Evolutionary conservation across 2,329 filamentous ascomycete species (phyloP).

Genomic region (Monosporascus sp.): DNA sequence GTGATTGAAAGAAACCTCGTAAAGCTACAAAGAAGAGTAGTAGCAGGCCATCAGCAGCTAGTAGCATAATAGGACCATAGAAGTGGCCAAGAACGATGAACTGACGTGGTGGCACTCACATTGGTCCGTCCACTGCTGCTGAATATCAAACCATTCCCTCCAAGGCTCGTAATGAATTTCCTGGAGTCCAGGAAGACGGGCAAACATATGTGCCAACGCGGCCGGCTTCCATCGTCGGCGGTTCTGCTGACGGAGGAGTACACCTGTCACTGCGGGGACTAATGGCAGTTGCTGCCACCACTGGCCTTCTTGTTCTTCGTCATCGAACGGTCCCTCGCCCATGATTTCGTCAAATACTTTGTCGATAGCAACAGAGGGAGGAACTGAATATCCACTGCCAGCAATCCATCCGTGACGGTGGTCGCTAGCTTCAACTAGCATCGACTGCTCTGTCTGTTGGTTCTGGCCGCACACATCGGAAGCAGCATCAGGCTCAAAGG

Average conservation of each 20-base stretch:
- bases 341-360: conserved; percentile 19
- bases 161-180: conserved; percentile 28
- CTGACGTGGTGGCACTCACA: not conserved
- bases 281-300: conserved; percentile 22
- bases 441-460: conserved; percentile 1
- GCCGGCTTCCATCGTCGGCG: conserved; percentile 24
- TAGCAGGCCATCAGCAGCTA: not conserved
- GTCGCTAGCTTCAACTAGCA: conserved; percentile 6
- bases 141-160: conserved; percentile 20
- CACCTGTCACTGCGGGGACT: conserved; percentile 22
- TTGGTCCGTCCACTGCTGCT: conserved; percentile 2
- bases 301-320: conserved; percentile 13
- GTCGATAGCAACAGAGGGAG: conserved; percentile 6
- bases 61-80: not conserved
- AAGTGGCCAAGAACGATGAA: not conserved
- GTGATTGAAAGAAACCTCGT: not conserved
- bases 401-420: conserved; percentile 18
- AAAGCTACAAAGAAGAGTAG: not conserved
- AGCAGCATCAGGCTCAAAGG: conserved; percentile 20
- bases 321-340: conserved; percentile 17
- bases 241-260: conserved; percentile 28
- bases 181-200: conserved; percentile 23
- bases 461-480: conserved; percentile 4
- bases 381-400: conserved; percentile 10
- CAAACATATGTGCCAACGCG: conserved; percentile 23